phyloP scores from a whole-genome alignment of 495 filamentous ascomycete genomes.

The Aeminium ludgeri region DNA sequence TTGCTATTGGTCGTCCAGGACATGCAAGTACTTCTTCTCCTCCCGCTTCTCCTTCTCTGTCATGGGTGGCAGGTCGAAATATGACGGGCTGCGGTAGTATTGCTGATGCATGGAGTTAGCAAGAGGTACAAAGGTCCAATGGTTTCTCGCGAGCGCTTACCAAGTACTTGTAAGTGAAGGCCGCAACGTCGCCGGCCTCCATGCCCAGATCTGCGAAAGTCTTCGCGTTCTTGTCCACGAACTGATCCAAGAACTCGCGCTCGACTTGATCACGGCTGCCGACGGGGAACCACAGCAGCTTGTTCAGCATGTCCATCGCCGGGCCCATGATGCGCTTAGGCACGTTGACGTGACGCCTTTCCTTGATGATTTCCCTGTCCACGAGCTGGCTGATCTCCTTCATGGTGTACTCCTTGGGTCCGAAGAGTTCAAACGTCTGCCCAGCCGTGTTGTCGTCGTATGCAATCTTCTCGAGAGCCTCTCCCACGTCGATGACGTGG shows the following conservation, averaged over 20 bases:
- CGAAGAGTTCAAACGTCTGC: constrained; percentile 90
- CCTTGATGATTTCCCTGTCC: constrained; percentile 81
- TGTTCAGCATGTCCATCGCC: constrained; percentile 53
- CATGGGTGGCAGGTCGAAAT: constrained; percentile 83
- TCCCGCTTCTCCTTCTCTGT: constrained; percentile 88
- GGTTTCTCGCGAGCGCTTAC: constrained; percentile 34
- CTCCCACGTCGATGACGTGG: constrained; percentile 66
- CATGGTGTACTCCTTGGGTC: constrained; percentile 81
- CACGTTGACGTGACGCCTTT: constrained; percentile 78
- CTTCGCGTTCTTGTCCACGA: constrained; percentile 79
- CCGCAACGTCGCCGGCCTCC: constrained; percentile 62
- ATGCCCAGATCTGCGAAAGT: constrained; percentile 91
- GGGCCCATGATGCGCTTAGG: constrained; percentile 66
- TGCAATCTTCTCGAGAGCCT: constrained; percentile 72
- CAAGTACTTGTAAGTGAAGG: constrained; percentile 80
- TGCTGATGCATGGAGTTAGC: constrained; percentile 32
- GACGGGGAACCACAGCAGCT: constrained; percentile 70
- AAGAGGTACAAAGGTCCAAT: constrained; percentile 2
- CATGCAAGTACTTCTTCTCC: constrained; percentile 91
- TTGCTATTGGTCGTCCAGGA: constrained; percentile 67
- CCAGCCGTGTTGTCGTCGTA: constrained; percentile 76
- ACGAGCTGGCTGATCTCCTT: constrained; percentile 74
- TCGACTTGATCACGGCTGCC: constrained; percentile 77
- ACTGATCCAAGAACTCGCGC: constrained; percentile 85
- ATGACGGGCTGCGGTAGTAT: constrained; percentile 63